These are phyloP conservation scores for Climacium dendroides DNA, from an alignment of 225 moss, liverwort and hornwort species.

Conservation along the genomic window DNA sequence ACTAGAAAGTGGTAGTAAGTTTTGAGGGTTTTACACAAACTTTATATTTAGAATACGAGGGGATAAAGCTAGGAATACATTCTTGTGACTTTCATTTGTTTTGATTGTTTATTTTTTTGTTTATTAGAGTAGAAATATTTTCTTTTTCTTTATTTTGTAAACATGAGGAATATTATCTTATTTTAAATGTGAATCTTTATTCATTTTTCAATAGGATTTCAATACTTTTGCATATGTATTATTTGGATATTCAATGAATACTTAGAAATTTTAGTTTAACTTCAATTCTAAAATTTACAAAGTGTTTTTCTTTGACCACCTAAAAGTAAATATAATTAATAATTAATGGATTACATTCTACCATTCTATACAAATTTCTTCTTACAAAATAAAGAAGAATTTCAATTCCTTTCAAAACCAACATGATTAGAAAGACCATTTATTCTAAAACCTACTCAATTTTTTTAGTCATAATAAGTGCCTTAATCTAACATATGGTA, in stretches of 20 bases:
- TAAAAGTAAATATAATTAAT: too few relatives aligned
- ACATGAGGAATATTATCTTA: neutral
- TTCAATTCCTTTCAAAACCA: neutral
- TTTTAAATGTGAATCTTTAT: neutral
- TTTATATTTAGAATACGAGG: too few relatives aligned
- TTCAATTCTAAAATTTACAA: too few relatives aligned
- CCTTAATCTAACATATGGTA: too few relatives aligned
- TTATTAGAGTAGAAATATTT: neutral
- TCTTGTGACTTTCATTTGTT: neutral
- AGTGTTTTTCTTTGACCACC: too few relatives aligned
- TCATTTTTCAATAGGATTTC: too few relatives aligned
- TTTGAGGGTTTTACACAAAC: neutral
- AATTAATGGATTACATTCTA: neutral
- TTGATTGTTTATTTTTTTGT: neutral
- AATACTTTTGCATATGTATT: too few relatives aligned
- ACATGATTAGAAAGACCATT: neutral
- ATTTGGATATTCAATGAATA: too few relatives aligned
- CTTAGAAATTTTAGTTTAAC: too few relatives aligned
- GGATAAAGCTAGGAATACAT: neutral
- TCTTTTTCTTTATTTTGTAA: too few relatives aligned
- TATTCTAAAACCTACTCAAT: too few relatives aligned
- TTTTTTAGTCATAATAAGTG: too few relatives aligned
- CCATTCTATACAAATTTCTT: neutral
- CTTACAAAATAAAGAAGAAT: neutral
- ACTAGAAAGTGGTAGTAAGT: neutral